phyloP scores from a whole-genome alignment of 2,329 filamentous ascomycete species.

The Moelleriella libera region DNA sequence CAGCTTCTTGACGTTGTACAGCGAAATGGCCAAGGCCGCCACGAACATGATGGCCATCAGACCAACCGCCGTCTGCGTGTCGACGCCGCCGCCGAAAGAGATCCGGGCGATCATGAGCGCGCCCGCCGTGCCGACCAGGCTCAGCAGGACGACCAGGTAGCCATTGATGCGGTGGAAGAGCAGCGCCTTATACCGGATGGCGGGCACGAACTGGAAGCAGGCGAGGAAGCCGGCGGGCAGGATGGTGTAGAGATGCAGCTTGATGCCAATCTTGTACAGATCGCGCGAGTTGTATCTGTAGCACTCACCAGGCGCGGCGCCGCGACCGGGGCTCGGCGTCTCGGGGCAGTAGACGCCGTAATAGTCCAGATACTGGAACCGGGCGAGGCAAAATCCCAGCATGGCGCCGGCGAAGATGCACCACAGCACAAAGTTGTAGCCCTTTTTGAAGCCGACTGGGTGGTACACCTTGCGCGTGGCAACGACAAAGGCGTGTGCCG shows the following conservation, averaged over 20 bases:
- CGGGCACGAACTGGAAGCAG: slow-evolving; percentile 31
- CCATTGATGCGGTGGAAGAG: slow-evolving; percentile 45
- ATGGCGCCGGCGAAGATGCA: slow-evolving; percentile 16
- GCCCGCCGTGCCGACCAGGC: slow-evolving; percentile 27
- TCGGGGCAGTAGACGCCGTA: slow-evolving; percentile 16
- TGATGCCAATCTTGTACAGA: slow-evolving; percentile 22
- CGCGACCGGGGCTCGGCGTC: neutral
- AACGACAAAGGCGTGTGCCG: neutral
- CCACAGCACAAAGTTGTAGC: slow-evolving; percentile 7
- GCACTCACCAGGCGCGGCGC: slow-evolving; percentile 21
- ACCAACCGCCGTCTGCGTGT: slow-evolving; percentile 27
- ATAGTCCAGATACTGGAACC: slow-evolving; percentile 32
- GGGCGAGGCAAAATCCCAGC: slow-evolving; percentile 31
- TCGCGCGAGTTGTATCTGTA: slow-evolving; percentile 16
- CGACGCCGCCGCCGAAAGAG: slow-evolving; percentile 36
- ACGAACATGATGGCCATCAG: slow-evolving; percentile 28
- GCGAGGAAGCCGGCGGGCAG: slow-evolving; percentile 27
- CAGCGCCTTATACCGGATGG: slow-evolving; percentile 28
- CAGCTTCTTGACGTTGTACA: slow-evolving; percentile 39
- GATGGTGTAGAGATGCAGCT: slow-evolving; percentile 26
- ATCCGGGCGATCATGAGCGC: slow-evolving; percentile 35
- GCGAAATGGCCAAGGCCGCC: slow-evolving; percentile 26
- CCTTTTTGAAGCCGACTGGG: slow-evolving; percentile 7
- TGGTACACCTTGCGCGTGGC: slow-evolving; percentile 2
- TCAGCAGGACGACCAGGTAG: slow-evolving; percentile 34